Evolutionary conservation across 2,329 filamentous ascomycete species (phyloP).

Genomic region (Tricladium varicosporioides): DNA sequence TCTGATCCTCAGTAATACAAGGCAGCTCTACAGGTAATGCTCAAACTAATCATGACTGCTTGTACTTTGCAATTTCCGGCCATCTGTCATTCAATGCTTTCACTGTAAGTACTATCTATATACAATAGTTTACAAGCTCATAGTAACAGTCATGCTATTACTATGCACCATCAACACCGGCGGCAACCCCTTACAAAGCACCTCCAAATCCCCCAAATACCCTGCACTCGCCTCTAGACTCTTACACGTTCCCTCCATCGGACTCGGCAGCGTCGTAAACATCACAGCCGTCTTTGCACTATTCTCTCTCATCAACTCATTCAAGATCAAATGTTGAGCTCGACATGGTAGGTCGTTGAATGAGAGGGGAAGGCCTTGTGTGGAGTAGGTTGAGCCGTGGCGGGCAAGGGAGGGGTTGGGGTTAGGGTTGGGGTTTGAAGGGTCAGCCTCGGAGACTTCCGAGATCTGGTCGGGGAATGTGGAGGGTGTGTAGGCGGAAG

Average conservation of each 20-base stretch:
- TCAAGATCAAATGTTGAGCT: conserved; percentile 82
- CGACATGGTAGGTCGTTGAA: conserved; percentile 86
- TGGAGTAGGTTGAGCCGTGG: conserved; percentile 48
- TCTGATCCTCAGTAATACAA: no score
- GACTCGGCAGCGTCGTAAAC: conserved; percentile 81
- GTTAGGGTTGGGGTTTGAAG: neutral
- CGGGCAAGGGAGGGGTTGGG: conserved; percentile 12
- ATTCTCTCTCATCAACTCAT: conserved; percentile 73
- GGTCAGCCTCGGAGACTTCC: conserved; percentile 15
- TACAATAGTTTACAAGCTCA: conserved; percentile 60
- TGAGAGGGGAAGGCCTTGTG: conserved; percentile 65
- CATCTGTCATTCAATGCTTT: no score
- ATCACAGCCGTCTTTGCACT: conserved; percentile 72
- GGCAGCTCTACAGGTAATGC: no score
- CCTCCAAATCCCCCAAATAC: conserved; percentile 76
- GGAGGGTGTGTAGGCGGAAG: conserved; percentile 27
- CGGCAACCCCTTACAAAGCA: conserved; percentile 73
- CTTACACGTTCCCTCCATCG: conserved; percentile 70
- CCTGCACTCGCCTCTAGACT: conserved; percentile 68
- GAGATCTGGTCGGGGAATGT: conserved; percentile 17
- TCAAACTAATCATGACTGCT: no score
- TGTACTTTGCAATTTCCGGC: no score
- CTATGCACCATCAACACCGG: conserved; percentile 78
- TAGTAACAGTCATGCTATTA: conserved; percentile 88
- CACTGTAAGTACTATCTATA: no score